phyloP scores from a whole-genome alignment of 352 stramenopile genomes.

The Globisporangium radiosum region DNA sequence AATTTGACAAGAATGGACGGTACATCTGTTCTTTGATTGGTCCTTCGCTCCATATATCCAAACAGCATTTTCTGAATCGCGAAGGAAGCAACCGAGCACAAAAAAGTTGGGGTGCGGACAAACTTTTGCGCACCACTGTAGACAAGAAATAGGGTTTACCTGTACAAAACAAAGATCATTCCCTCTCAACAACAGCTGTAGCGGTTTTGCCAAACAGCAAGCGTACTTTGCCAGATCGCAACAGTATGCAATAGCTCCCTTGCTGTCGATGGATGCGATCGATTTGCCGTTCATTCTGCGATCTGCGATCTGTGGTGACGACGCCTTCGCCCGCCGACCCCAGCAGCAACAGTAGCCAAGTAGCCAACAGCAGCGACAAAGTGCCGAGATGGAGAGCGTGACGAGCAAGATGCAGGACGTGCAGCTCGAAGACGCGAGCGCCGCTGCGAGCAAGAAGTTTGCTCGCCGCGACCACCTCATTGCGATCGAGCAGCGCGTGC shows the following conservation, averaged over 20 bases:
- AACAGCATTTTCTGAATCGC: too few relatives aligned
- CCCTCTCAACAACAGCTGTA: too few relatives aligned
- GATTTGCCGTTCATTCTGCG: background rate
- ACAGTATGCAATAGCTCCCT: background rate
- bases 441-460: constrained; percentile 61
- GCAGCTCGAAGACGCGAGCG: constrained; percentile 50
- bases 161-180: too few relatives aligned
- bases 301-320: background rate
- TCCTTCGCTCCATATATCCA: too few relatives aligned
- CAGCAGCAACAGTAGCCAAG: constrained; percentile 1
- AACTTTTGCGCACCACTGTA: too few relatives aligned
- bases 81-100: too few relatives aligned
- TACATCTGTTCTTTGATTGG: too few relatives aligned
- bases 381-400: constrained; percentile 51
- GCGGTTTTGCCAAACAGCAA: background rate
- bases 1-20: too few relatives aligned
- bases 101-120: too few relatives aligned
- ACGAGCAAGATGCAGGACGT: constrained; percentile 77
- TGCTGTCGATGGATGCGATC: background rate
- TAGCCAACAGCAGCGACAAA: background rate
- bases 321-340: background rate
- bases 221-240: background rate
- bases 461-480: constrained; percentile 87
- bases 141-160: too few relatives aligned
- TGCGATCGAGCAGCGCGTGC: constrained; percentile 88